Percentiles rank a stretch among this genome's conserved stretches.
Conservation (phyloP, 805 yeast species). For the Candida chilensis region DNA sequence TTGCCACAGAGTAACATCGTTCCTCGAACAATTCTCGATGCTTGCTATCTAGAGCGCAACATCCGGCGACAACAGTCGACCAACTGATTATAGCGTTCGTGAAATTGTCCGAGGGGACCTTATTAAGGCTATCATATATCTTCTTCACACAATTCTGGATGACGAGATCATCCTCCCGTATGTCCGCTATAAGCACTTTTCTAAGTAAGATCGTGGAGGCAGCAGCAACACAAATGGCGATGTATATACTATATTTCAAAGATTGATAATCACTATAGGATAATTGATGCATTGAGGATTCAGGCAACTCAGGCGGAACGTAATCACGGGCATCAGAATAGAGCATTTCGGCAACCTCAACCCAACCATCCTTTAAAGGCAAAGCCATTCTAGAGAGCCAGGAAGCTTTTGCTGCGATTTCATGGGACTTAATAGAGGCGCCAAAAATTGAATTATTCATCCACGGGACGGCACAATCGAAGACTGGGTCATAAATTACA, state of each 20-base stretch:
- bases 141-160: background rate
- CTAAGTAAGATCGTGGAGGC: background rate
- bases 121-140: background rate
- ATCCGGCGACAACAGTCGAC: background rate
- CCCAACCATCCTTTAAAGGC: slow-evolving; percentile 7
- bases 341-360: slow-evolving; percentile 15
- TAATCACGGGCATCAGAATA: slow-evolving; percentile 17
- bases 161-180: background rate
- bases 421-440: slow-evolving; percentile 21
- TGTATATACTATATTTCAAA: slow-evolving; percentile 3
- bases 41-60: background rate
- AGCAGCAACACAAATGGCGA: background rate
- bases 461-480: slow-evolving; percentile 24
- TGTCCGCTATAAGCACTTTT: background rate
- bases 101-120: background rate
- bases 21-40: background rate
- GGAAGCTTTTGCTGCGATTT: slow-evolving; percentile 21
- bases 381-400: slow-evolving; percentile 13
- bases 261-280: slow-evolving; percentile 12
- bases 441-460: slow-evolving; percentile 33
- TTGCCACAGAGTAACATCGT: background rate
- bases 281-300: slow-evolving; percentile 11
- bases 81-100: background rate
- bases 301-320: slow-evolving; percentile 16
- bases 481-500: slow-evolving; percentile 21